Conservation (phyloP, 176 grass and related monocot species). For the Dactylis glomerata region DNA sequence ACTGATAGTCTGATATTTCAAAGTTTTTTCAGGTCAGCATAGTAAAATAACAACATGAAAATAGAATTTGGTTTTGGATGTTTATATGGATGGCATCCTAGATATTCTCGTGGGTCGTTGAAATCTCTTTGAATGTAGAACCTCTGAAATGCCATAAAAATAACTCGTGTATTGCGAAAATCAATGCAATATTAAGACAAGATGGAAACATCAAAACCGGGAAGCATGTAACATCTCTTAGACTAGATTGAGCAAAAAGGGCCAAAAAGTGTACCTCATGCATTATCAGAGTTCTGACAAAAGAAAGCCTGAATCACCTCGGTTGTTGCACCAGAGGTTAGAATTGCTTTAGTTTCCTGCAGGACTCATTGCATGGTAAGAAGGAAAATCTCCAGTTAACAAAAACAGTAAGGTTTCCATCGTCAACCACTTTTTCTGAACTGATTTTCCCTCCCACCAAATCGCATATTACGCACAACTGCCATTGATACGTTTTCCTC, state of each 20-base stretch:
- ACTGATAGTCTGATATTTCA: too few species aligned
- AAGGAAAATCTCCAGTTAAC: not conserved
- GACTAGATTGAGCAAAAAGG: not conserved
- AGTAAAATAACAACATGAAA: not conserved
- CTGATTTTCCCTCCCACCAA: too few species aligned
- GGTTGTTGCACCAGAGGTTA: not conserved
- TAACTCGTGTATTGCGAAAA: not conserved
- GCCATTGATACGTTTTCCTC: too few species aligned
- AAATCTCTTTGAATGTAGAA: not conserved
- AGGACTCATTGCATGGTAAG: not conserved
- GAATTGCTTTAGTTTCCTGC: conserved; percentile 2
- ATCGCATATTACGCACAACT: too few species aligned
- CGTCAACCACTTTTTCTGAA: too few species aligned
- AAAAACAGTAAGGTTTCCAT: not conserved
- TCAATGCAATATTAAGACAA: not conserved
- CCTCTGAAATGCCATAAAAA: not conserved
- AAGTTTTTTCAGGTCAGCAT: not conserved
- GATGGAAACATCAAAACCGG: not conserved
- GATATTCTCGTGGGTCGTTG: not conserved
- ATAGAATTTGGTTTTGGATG: not conserved
- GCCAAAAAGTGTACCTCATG: not conserved
- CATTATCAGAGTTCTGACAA: not conserved
- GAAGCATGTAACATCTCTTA: not conserved
- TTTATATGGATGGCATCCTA: not conserved
- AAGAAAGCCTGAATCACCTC: not conserved